Evolutionary conservation across 305 asterid species (phyloP), one percentile per base, ranked within the genome.

Genomic region (Fraxinus greggii): DNA sequence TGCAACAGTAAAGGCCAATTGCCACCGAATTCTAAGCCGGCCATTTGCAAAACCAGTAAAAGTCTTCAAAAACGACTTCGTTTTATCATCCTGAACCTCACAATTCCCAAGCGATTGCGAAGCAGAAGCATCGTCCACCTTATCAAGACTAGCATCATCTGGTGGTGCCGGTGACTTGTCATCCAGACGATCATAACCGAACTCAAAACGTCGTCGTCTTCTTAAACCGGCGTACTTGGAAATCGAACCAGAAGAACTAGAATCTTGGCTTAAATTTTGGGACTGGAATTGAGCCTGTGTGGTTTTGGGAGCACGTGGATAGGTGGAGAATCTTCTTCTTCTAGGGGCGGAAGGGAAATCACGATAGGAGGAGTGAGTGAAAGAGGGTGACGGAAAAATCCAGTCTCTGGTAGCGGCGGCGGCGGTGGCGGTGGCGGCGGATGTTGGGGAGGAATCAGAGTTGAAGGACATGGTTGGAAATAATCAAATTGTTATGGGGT

Each of bases 351-450:
- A 80, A 33, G 86, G 88, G 80, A 83, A 77, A 65, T 79, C 83
- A 40, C 45, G 24, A 36, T 87, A 87, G 29, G 90, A 79, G 23
- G 93, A 87, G 85, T 88, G 86, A 69, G 84, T 73, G 88, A 86
- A 92, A 26, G 97, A 89, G 72, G 90, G 87, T 7, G 97, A 92
- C 2, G 97, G 97, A 35, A 92, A 94, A 61, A 94, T 88, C 97
- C 92, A 94, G 89, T 92, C 97, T 23, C 98, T 88, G 38, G 86
- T 80, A 36, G 83, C 36, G 76, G 85, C 33, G 76, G 88, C 65
- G 78, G 84, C 56, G 82, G 91, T 1, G 19, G 48, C 79, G 88
- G 81, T 81, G 81, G 69, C 48, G 86, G 65, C 7, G 77, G 89
- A 74, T 65, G 87, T 35, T 79, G 88, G 51, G 82, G 82, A 40